Evolutionary conservation across 1,139 yeast genomes (phyloP).

Genomic region (Scheffersomyces quercinus): DNA sequence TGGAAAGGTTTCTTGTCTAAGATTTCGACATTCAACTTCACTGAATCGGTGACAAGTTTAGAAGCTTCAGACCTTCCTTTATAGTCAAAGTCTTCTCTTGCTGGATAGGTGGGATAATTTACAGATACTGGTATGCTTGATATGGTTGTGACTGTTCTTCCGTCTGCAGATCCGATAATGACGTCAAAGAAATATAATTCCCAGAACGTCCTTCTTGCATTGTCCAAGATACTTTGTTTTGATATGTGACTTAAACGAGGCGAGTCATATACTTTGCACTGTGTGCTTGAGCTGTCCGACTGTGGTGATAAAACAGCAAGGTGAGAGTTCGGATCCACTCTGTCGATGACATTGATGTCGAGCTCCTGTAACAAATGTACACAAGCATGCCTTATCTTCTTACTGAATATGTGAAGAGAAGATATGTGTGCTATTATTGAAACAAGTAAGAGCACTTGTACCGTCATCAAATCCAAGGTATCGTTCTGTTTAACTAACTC

Average conservation of each 20-base stretch:
- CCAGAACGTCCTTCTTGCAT: conserved; percentile 48
- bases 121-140: conserved; percentile 30
- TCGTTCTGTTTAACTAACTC: conserved; percentile 25
- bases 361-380: conserved; percentile 34
- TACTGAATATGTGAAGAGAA: conserved; percentile 45
- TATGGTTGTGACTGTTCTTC: conserved; percentile 42
- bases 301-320: neutral
- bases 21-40: conserved; percentile 44
- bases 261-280: conserved; percentile 6
- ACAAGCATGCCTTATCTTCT: conserved; percentile 37
- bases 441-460: conserved; percentile 40
- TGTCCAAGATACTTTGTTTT: conserved; percentile 23
- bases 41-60: conserved; percentile 48
- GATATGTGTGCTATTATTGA: conserved; percentile 48
- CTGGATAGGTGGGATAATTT: conserved; percentile 35
- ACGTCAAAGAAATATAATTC: conserved; percentile 51
- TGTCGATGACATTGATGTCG: conserved; percentile 36
- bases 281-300: neutral
- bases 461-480: conserved; percentile 35
- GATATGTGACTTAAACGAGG: conserved; percentile 18
- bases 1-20: conserved; percentile 37
- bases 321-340: neutral
- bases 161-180: conserved; percentile 53
- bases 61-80: conserved; percentile 49
- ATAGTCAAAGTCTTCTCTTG: conserved; percentile 40